phyloP scores from a whole-genome alignment of 129 eudicot genomes.

The Cynara cardunculus region DNA sequence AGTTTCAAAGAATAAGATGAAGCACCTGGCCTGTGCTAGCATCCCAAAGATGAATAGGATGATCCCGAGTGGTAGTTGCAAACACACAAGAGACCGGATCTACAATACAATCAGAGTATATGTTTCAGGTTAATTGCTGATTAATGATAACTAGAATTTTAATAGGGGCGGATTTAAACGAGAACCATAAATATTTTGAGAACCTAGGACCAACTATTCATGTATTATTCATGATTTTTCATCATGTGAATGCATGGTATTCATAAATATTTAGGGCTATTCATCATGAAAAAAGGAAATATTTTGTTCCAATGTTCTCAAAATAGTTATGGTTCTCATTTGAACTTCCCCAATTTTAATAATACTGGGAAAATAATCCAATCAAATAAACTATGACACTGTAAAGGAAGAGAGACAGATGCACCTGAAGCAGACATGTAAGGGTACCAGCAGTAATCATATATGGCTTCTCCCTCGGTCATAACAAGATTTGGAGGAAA shows the following conservation, averaged over 20 bases:
- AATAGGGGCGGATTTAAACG: background rate
- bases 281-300: background rate
- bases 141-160: background rate
- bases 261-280: background rate
- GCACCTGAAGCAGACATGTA: slow-evolving; percentile 86
- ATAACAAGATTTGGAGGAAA: slow-evolving; percentile 66
- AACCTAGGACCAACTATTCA: background rate
- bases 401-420: slow-evolving; percentile 4
- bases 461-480: slow-evolving; percentile 84
- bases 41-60: slow-evolving; percentile 99
- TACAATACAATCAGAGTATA: slow-evolving; percentile 26
- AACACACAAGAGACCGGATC: slow-evolving; percentile 85
- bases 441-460: slow-evolving; percentile 97
- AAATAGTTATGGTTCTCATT: too few relatives aligned
- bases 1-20: background rate
- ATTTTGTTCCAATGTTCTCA: background rate
- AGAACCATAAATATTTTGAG: background rate
- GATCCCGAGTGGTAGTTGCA: slow-evolving; percentile 92
- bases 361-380: background rate
- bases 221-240: background rate
- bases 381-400: background rate
- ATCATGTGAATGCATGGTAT: background rate
- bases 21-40: slow-evolving; percentile 83
- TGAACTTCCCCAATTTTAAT: too few relatives aligned
- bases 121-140: background rate